A percentile compares a stretch with the other conserved stretches of the same genome.
These are phyloP conservation scores for Agrocybe chaxingu DNA, from an alignment of 768 basidiomycete species.

Conservation along the genomic window DNA sequence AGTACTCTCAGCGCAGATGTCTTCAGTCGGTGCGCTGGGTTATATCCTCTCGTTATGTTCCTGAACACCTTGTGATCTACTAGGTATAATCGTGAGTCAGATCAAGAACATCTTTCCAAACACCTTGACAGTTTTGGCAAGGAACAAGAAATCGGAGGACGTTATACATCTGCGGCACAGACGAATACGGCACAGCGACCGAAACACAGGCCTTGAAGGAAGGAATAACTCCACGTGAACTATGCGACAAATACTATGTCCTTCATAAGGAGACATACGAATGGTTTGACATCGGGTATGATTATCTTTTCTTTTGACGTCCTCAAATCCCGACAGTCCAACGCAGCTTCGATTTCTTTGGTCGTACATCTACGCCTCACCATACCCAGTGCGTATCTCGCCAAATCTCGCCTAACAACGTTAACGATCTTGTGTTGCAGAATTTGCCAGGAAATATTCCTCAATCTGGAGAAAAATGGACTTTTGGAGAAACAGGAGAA, in stretches of 20 bases:
- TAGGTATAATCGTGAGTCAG: constrained; percentile 59
- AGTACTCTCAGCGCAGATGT: constrained; percentile 97
- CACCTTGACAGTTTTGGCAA: constrained; percentile 11
- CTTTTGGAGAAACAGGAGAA: constrained; percentile 80
- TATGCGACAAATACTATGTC: constrained; percentile 89
- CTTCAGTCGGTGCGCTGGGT: constrained; percentile 76
- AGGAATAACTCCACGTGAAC: constrained; percentile 67
- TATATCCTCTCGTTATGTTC: background rate
- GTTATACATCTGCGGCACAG: constrained; percentile 95
- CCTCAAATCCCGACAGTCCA: constrained; percentile 4
- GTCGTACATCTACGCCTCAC: constrained; percentile 84
- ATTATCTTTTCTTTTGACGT: constrained; percentile 1
- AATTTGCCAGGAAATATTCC: constrained; percentile 88
- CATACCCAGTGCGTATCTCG: constrained; percentile 73
- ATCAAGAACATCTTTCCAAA: constrained; percentile 1
- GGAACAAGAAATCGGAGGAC: constrained; percentile 84
- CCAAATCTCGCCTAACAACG: background rate
- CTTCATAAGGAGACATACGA: constrained; percentile 91
- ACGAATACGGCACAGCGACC: constrained; percentile 99
- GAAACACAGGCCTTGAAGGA: constrained; percentile 96
- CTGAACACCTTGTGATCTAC: constrained; percentile 4
- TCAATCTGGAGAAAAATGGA: constrained; percentile 75
- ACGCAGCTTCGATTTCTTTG: constrained; percentile 89
- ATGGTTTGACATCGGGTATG: constrained; percentile 95
- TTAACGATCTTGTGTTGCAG: constrained; percentile 33